Conservation (phyloP, 305 asterid genomes). For the Solanum hybrid region DNA sequence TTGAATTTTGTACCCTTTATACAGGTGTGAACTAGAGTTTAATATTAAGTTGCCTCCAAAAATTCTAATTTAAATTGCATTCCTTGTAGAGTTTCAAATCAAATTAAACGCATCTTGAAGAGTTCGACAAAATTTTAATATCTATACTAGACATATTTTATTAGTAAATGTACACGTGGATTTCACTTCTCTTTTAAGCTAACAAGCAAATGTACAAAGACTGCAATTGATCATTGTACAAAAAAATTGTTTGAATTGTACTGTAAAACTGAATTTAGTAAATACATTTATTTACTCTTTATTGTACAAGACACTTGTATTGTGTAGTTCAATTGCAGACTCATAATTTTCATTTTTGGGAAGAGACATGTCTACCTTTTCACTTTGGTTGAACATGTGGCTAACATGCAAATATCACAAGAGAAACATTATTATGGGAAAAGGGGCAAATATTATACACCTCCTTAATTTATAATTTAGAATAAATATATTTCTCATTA, state of each 20-base stretch:
- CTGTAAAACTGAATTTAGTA: too few relatives aligned
- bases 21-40: too few relatives aligned
- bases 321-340: neutral
- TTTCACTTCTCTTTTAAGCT: neutral
- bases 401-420: neutral
- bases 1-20: too few relatives aligned
- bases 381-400: too few relatives aligned
- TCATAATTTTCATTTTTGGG: neutral
- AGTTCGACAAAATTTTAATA: too few relatives aligned
- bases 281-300: too few relatives aligned
- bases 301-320: neutral
- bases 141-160: too few relatives aligned
- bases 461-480: neutral
- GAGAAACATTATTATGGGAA: neutral
- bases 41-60: rapidly evolving
- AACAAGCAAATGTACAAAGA: neutral
- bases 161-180: neutral
- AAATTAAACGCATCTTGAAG: too few relatives aligned
- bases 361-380: too few relatives aligned
- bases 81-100: too few relatives aligned
- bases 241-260: neutral
- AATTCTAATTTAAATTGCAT: too few relatives aligned
- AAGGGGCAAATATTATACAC: neutral
- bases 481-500: neutral
- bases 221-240: neutral